A percentile compares a stretch with the other conserved stretches of the same genome.
Conservation (phyloP, 768 basidiomycete species). For the Mycena haematopus region DNA sequence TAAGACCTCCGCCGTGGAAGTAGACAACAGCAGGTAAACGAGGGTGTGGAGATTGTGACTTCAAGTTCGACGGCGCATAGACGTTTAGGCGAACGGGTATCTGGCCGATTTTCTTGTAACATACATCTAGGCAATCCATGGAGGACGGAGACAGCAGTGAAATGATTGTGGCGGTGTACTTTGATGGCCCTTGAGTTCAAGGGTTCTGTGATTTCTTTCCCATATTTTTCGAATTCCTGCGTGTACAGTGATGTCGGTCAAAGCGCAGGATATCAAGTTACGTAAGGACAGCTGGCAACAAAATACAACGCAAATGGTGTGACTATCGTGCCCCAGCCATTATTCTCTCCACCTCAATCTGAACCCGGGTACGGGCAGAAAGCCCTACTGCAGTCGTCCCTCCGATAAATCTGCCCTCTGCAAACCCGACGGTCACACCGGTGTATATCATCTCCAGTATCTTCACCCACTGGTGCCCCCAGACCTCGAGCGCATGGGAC, state of each 20-base stretch:
- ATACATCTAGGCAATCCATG: conserved; percentile 36
- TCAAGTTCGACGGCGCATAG: conserved; percentile 32
- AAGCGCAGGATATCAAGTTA: neutral
- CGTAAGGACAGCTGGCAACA: too few species aligned
- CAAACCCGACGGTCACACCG: conserved; percentile 62
- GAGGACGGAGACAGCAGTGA: too few species aligned
- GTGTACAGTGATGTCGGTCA: too few species aligned
- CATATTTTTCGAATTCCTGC: too few species aligned
- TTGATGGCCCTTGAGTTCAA: too few species aligned
- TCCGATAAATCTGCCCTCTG: conserved; percentile 56
- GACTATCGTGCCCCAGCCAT: conserved; percentile 38
- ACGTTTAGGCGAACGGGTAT: conserved; percentile 41
- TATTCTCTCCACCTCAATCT: conserved; percentile 71
- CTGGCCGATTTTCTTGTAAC: conserved; percentile 42
- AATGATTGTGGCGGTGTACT: too few species aligned
- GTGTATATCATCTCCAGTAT: conserved; percentile 70
- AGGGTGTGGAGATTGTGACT: conserved; percentile 18
- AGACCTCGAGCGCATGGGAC: conserved; percentile 60
- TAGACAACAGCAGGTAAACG: conserved; percentile 48
- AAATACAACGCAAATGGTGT: too few species aligned
- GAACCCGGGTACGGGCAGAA: conserved; percentile 67
- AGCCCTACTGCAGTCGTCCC: conserved; percentile 65
- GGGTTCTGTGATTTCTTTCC: too few species aligned
- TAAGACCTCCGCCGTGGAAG: conserved; percentile 63
- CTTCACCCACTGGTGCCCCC: conserved; percentile 85